Conservation (phyloP, 306 rosid species). For the Prinsepia uniflora region DNA sequence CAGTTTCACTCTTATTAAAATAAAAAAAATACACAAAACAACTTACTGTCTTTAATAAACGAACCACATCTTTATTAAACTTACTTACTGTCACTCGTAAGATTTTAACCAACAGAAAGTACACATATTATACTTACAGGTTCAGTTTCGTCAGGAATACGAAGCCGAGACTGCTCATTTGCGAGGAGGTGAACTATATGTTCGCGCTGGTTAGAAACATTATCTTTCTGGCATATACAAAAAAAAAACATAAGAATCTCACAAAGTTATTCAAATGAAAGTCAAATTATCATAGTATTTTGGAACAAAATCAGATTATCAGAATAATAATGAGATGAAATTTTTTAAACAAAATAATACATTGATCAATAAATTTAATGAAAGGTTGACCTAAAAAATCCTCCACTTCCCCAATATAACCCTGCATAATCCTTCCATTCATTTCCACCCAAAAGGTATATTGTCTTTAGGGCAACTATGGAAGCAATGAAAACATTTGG, state of each 20-base stretch:
- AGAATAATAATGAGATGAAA: not conserved
- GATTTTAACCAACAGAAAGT: not conserved
- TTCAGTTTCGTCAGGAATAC: constrained; percentile 60
- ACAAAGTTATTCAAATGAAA: not conserved
- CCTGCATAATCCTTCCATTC: no score
- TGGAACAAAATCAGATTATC: not conserved
- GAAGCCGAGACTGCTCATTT: constrained; percentile 82
- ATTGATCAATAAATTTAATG: not conserved
- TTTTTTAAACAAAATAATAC: not conserved
- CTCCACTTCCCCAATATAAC: no score
- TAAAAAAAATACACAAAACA: not conserved
- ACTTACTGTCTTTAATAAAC: not conserved
- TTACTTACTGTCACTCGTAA: not conserved
- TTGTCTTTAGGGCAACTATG: not conserved
- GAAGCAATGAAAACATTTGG: no score
- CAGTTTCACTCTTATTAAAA: not conserved
- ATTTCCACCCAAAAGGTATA: not conserved
- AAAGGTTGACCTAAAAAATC: not conserved
- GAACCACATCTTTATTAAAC: not conserved
- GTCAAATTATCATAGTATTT: not conserved
- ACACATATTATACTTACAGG: constrained; percentile 52
- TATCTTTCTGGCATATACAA: constrained; percentile 71
- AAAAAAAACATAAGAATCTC: constrained; percentile 9
- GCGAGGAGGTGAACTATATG: constrained; percentile 85
- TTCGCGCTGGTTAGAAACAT: constrained; percentile 84